Percentiles rank a stretch among this genome's conserved stretches.
phyloP scores from a whole-genome alignment of 2,329 filamentous ascomycete species.

The Aspergillus cejpii region DNA sequence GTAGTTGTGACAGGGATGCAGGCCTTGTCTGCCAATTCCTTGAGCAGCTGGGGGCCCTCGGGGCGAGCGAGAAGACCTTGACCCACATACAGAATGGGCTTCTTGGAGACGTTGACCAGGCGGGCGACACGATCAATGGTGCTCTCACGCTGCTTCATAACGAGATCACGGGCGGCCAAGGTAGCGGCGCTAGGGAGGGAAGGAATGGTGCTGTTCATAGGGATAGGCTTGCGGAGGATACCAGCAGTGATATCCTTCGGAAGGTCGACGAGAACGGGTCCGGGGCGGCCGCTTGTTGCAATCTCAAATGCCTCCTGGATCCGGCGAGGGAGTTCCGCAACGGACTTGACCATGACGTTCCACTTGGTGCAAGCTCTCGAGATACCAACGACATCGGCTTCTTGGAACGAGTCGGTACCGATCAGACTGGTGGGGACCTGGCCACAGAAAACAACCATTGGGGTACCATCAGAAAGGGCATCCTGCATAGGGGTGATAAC shows the following conservation, averaged over 20 bases:
- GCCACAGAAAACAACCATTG: slow-evolving; percentile 90
- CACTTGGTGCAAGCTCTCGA: slow-evolving; percentile 95
- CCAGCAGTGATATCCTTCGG: slow-evolving; percentile 94
- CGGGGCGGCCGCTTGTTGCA: slow-evolving; percentile 85
- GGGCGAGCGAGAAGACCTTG: slow-evolving; percentile 77
- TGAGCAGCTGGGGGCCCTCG: slow-evolving; percentile 71
- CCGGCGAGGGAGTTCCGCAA: slow-evolving; percentile 82
- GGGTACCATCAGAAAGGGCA: slow-evolving; percentile 88
- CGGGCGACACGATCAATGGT: slow-evolving; percentile 72
- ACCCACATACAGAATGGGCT: slow-evolving; percentile 91
- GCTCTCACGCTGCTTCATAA: slow-evolving; percentile 62
- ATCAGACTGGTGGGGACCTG: slow-evolving; percentile 88
- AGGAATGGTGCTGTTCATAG: slow-evolving; percentile 65
- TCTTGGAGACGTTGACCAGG: slow-evolving; percentile 82
- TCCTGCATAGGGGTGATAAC: slow-evolving; percentile 95
- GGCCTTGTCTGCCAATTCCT: slow-evolving; percentile 80
- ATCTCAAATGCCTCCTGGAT: slow-evolving; percentile 99
- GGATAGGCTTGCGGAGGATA: slow-evolving; percentile 75
- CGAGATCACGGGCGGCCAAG: slow-evolving; percentile 67
- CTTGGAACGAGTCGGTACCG: slow-evolving; percentile 94
- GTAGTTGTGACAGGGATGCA: slow-evolving; percentile 94
- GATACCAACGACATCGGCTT: slow-evolving; percentile 90
- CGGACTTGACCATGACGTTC: slow-evolving; percentile 97
- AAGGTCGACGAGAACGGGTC: slow-evolving; percentile 89
- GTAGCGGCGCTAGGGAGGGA: slow-evolving; percentile 80